phyloP scores from a whole-genome alignment of 129 eudicot species.

The Erigeron canadensis region DNA sequence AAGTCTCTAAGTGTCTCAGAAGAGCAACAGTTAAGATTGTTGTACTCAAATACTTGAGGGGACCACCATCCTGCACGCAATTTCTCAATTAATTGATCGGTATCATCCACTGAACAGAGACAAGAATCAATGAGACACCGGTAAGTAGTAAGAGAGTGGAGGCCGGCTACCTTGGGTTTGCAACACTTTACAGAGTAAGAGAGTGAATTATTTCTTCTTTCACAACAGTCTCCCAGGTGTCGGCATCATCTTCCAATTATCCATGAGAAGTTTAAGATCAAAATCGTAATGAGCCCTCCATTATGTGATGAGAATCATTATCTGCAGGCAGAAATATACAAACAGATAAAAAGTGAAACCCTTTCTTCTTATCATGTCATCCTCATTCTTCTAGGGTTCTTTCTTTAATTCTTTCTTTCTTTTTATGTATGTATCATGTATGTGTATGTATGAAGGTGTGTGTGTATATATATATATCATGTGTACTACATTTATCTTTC shows the following conservation, averaged over 20 bases:
- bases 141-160: too few species aligned
- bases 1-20: constrained; percentile 66
- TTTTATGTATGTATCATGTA: too few species aligned
- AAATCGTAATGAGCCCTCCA: constrained; percentile 42
- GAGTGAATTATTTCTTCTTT: constrained; percentile 47
- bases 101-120: constrained; percentile 4
- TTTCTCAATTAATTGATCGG: too few species aligned
- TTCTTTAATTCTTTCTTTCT: too few species aligned
- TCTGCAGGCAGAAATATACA: constrained; percentile 34
- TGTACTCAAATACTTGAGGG: constrained; percentile 66
- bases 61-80: constrained; percentile 67
- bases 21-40: constrained; percentile 67
- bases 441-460: too few species aligned
- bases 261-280: constrained; percentile 67
- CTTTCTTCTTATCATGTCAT: background rate
- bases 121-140: too few species aligned
- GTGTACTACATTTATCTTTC: too few species aligned
- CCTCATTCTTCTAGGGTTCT: too few species aligned
- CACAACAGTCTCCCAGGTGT: constrained; percentile 68
- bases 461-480: too few species aligned
- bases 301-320: constrained; percentile 14
- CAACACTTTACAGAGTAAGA: constrained; percentile 73
- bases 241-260: constrained; percentile 51
- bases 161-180: constrained; percentile 65
- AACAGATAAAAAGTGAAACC: background rate